Percentiles rank a stretch among this genome's conserved stretches.
These are phyloP conservation scores for Spatholobus suberectus DNA, from an alignment of 306 rosid genomes.

Conservation along the genomic window DNA sequence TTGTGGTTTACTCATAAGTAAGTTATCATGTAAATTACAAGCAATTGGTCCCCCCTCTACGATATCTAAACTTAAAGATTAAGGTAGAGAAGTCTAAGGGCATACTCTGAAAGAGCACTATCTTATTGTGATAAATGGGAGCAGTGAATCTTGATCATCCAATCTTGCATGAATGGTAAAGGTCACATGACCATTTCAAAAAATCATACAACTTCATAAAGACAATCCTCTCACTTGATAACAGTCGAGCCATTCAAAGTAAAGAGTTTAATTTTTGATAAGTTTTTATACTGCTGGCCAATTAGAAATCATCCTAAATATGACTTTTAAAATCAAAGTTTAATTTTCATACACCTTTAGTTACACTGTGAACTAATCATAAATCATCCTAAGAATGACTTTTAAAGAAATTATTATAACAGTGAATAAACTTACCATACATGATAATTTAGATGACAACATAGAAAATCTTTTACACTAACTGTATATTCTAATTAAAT, in stretches of 20 bases:
- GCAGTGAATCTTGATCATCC: background rate
- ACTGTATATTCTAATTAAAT: background rate
- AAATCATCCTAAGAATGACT: background rate
- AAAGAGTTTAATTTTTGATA: background rate
- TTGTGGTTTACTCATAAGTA: background rate
- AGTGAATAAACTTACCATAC: background rate
- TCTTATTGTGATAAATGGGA: background rate
- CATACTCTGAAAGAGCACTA: background rate
- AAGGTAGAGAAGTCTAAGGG: background rate
- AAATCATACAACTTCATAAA: background rate
- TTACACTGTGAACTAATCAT: background rate
- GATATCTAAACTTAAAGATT: background rate
- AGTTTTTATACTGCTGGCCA: background rate
- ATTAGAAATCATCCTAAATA: background rate
- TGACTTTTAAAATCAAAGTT: too few relatives aligned
- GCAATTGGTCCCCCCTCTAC: background rate
- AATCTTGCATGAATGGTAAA: background rate
- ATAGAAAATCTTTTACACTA: background rate
- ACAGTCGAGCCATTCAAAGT: background rate
- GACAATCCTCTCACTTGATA: background rate
- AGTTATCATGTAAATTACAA: background rate
- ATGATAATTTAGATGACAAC: background rate
- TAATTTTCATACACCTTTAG: too few relatives aligned
- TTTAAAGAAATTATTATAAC: background rate
- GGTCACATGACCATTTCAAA: background rate